Evolutionary conservation across 345 rosid genomes (phyloP).

Genomic region (Eucalyptus marginata): DNA sequence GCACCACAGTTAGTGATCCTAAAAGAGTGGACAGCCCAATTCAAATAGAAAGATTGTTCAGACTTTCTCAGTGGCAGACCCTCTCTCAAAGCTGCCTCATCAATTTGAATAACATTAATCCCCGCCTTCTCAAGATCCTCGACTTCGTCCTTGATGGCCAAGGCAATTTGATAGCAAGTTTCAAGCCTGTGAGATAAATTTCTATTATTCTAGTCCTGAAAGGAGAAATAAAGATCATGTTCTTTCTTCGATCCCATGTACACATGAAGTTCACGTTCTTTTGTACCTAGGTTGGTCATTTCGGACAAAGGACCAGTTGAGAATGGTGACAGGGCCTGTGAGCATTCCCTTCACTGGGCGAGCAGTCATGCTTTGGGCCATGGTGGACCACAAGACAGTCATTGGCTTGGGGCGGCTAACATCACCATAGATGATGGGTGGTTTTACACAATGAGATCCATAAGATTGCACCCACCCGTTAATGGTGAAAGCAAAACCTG

Average conservation of each 20-base stretch:
- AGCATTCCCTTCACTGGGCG: constrained; percentile 99
- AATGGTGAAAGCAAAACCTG: constrained; percentile 77
- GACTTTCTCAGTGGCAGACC: no score
- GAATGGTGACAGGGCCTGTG: constrained; percentile 95
- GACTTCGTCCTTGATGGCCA: no score
- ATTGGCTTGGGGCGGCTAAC: constrained; percentile 95
- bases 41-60: no score
- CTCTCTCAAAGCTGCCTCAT: no score
- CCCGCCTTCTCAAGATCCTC: no score
- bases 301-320: constrained; percentile 93
- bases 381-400: constrained; percentile 94
- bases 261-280: background rate
- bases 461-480: constrained; percentile 99
- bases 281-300: constrained; percentile 92
- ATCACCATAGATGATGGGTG: constrained; percentile 96
- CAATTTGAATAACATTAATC: no score
- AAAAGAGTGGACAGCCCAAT: no score
- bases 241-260: background rate
- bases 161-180: no score
- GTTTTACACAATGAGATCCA: constrained; percentile 96
- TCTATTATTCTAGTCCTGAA: no score
- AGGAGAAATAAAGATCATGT: background rate
- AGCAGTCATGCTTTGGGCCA: constrained; percentile 84
- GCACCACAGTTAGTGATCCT: no score
- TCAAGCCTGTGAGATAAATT: accelerated